A percentile compares a stretch with the other conserved stretches of the same genome.
phyloP scores from a whole-genome alignment of 2,329 filamentous ascomycete species.

The Monosporascus ibericus region DNA sequence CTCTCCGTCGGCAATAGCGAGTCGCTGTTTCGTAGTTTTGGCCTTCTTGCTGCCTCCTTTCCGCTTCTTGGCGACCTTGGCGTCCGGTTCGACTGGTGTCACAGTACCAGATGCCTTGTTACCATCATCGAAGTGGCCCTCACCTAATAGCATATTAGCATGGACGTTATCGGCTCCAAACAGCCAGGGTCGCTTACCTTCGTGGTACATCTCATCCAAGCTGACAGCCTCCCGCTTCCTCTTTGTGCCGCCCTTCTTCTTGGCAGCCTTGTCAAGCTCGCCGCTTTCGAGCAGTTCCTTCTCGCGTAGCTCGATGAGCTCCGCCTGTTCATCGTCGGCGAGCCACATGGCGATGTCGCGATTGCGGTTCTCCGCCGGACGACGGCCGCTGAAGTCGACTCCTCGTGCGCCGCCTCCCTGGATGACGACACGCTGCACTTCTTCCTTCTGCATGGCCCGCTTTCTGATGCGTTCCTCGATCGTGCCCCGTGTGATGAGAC shows the following conservation, averaged over 20 bases:
- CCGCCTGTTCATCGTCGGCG: constrained; percentile 92
- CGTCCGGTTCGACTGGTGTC: constrained; percentile 61
- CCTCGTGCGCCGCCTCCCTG: constrained; percentile 79
- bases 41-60: constrained; percentile 54
- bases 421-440: constrained; percentile 96
- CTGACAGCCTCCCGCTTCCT: constrained; percentile 56
- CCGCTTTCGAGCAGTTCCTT: constrained; percentile 76
- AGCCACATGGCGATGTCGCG: constrained; percentile 99
- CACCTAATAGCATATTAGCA: constrained; percentile 54
- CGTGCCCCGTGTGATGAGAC: constrained; percentile 91
- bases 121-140: constrained; percentile 90
- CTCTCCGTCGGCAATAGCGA: constrained; percentile 61
- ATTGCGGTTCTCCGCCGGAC: constrained; percentile 82
- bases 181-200: constrained; percentile 63
- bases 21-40: constrained; percentile 62
- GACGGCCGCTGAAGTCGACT: constrained; percentile 93
- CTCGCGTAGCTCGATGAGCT: constrained; percentile 87
- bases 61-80: constrained; percentile 50
- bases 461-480: constrained; percentile 98
- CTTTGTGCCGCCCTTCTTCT: constrained; percentile 55
- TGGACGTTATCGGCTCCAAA: constrained; percentile 1
- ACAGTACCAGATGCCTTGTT: constrained; percentile 80
- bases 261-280: constrained; percentile 53
- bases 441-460: constrained; percentile 94
- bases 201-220: constrained; percentile 97